Evolutionary conservation across 352 stramenopile genomes (phyloP).

Genomic region (Globisporangium emineosum): DNA sequence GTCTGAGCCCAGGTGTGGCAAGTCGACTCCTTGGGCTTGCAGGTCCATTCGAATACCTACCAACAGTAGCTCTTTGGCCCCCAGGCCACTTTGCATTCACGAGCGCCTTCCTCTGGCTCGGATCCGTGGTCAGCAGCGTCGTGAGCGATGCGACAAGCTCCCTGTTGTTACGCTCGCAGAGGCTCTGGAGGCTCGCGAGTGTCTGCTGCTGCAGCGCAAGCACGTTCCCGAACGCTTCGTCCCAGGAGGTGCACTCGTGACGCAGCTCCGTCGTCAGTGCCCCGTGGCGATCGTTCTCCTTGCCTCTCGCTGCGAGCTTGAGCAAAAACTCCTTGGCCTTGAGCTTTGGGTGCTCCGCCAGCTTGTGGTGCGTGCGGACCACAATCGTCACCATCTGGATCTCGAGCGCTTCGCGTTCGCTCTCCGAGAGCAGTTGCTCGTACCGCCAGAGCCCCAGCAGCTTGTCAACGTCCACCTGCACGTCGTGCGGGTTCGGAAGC

Average conservation of each 20-base stretch:
- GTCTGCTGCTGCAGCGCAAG: slow-evolving; percentile 77
- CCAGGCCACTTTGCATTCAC: slow-evolving; percentile 14
- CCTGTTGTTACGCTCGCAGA: slow-evolving; percentile 48
- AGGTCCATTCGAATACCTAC: background rate
- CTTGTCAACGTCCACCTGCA: slow-evolving; percentile 33
- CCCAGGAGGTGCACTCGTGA: slow-evolving; percentile 41
- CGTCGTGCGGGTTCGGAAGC: slow-evolving; percentile 43
- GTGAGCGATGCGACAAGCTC: slow-evolving; percentile 51
- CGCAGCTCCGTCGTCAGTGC: slow-evolving; percentile 32
- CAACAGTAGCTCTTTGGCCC: background rate
- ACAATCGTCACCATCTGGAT: slow-evolving; percentile 69
- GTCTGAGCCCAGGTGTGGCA: background rate
- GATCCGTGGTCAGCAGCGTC: slow-evolving; percentile 48
- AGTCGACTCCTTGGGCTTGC: background rate
- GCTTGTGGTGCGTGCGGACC: slow-evolving; percentile 45
- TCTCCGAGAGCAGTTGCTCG: slow-evolving; percentile 30
- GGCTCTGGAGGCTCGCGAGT: slow-evolving; percentile 46
- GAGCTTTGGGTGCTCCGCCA: slow-evolving; percentile 53
- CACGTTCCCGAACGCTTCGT: slow-evolving; percentile 75
- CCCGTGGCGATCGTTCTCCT: slow-evolving; percentile 13
- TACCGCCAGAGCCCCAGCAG: slow-evolving; percentile 50
- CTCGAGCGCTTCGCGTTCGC: slow-evolving; percentile 38
- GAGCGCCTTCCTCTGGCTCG: slow-evolving; percentile 23
- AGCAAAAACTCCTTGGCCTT: slow-evolving; percentile 71
- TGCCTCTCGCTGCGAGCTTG: slow-evolving; percentile 37